Evolutionary conservation across 345 rosid species (phyloP).

Genomic region (Pseudoturritis turrita): DNA sequence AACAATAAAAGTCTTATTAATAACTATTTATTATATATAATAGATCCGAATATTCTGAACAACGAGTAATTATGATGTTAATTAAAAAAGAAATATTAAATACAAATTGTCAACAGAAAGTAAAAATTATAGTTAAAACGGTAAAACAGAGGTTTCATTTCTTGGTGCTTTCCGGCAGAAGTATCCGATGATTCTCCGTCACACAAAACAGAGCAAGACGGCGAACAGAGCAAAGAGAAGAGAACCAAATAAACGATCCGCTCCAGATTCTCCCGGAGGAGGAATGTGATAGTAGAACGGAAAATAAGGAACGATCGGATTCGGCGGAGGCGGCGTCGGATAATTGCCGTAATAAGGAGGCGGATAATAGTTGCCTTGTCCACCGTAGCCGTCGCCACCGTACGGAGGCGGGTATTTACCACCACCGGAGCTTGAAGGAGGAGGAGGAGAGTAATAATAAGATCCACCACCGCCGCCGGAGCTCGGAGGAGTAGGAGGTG

Average conservation of each 20-base stretch:
- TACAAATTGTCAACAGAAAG: constrained; percentile 16
- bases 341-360: constrained; percentile 49
- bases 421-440: constrained; percentile 46
- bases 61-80: neutral
- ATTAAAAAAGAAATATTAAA: neutral
- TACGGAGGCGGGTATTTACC: constrained; percentile 54
- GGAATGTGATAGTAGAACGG: constrained; percentile 78
- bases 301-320: constrained; percentile 98
- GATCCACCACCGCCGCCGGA: constrained; percentile 38
- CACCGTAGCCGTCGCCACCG: constrained; percentile 41
- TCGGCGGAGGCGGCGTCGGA: constrained; percentile 79
- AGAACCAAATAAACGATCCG: neutral
- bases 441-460: constrained; percentile 54
- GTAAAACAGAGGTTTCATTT: neutral
- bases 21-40: too few relatives aligned
- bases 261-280: constrained; percentile 42
- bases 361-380: constrained; percentile 49
- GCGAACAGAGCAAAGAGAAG: constrained; percentile 4
- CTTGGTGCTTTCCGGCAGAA: neutral
- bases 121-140: neutral
- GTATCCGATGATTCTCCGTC: neutral
- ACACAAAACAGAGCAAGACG: constrained; percentile 30
- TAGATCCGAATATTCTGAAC: neutral
- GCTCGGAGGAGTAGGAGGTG: constrained; percentile 60
- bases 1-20: too few relatives aligned